Conservation (phyloP, 2,329 filamentous ascomycete genomes). For the Aspergillus luchuensis region DNA sequence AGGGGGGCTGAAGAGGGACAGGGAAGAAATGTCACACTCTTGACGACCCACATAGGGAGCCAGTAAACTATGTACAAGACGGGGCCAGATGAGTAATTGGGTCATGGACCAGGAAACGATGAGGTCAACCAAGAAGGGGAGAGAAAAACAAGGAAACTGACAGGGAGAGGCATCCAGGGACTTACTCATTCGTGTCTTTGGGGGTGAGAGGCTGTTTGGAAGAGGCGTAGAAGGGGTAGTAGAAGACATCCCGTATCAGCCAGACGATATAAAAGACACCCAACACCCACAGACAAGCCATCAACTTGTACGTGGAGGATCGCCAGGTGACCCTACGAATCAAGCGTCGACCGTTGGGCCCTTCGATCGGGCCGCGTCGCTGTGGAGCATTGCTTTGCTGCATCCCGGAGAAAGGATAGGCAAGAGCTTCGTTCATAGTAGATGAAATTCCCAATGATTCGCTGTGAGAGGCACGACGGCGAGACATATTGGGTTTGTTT, state of each 20-base stretch:
- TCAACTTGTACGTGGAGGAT: slow-evolving; percentile 45
- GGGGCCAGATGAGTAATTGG: slow-evolving; percentile 19
- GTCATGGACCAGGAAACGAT: slow-evolving; percentile 6
- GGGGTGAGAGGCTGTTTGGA: slow-evolving; percentile 18
- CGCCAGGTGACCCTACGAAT: slow-evolving; percentile 47
- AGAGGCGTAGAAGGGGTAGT: slow-evolving; percentile 34
- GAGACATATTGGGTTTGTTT: slow-evolving; percentile 36
- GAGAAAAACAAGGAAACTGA: background rate
- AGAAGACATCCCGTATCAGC: slow-evolving; percentile 44
- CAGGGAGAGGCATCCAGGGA: slow-evolving; percentile 12
- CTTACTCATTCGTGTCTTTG: slow-evolving; percentile 27
- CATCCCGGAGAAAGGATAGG: slow-evolving; percentile 37
- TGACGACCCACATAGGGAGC: slow-evolving; percentile 38
- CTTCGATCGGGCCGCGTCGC: slow-evolving; percentile 43
- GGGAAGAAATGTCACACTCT: slow-evolving; percentile 40
- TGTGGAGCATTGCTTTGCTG: slow-evolving; percentile 27
- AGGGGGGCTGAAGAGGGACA: slow-evolving; percentile 38
- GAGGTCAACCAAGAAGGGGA: background rate
- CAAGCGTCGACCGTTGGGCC: slow-evolving; percentile 42
- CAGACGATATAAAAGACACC: slow-evolving; percentile 45
- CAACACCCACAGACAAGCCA: slow-evolving; percentile 44
- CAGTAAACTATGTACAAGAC: slow-evolving; percentile 35
- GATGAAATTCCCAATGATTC: slow-evolving; percentile 32
- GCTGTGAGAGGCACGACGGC: slow-evolving; percentile 41
- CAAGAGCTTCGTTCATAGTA: slow-evolving; percentile 36